phyloP scores from a whole-genome alignment of 1,139 yeast genomes.

The Neolecta irregularis region DNA sequence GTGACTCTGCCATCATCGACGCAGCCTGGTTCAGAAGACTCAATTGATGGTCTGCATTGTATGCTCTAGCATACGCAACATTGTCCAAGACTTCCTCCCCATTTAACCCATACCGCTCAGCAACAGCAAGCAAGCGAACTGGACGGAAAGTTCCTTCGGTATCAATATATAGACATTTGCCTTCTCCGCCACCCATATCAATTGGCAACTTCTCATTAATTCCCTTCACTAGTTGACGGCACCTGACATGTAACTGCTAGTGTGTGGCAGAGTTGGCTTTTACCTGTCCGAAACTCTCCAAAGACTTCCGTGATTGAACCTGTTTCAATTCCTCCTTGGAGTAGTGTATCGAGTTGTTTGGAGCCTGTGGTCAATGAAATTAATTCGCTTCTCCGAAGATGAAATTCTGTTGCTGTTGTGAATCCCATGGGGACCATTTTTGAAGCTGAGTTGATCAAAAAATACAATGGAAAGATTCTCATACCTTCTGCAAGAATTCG shows the following conservation, averaged over 20 bases:
- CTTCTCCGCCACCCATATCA: conserved; percentile 98
- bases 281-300: conserved; percentile 97
- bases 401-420: conserved; percentile 93
- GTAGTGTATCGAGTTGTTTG: conserved; percentile 74
- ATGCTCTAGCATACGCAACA: conserved; percentile 94
- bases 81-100: conserved; percentile 93
- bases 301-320: conserved; percentile 93
- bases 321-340: conserved; percentile 96
- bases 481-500: conserved; percentile 46
- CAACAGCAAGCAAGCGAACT: conserved; percentile 72
- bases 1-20: conserved; percentile 87
- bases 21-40: conserved; percentile 81
- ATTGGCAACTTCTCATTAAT: conserved; percentile 42
- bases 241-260: conserved; percentile 86
- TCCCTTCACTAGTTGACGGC: neutral
- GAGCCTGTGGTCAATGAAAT: conserved; percentile 93
- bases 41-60: conserved; percentile 90
- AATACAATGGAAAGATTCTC: neutral
- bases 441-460: conserved; percentile 34
- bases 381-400: conserved; percentile 73
- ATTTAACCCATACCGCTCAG: conserved; percentile 78
- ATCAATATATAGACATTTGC: conserved; percentile 88
- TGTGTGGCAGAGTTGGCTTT: conserved; percentile 92
- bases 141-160: conserved; percentile 97
- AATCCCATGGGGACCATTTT: conserved; percentile 89